Evolutionary conservation across 257 asterid species (phyloP).

Genomic region (Capsicum rhomboideum): DNA sequence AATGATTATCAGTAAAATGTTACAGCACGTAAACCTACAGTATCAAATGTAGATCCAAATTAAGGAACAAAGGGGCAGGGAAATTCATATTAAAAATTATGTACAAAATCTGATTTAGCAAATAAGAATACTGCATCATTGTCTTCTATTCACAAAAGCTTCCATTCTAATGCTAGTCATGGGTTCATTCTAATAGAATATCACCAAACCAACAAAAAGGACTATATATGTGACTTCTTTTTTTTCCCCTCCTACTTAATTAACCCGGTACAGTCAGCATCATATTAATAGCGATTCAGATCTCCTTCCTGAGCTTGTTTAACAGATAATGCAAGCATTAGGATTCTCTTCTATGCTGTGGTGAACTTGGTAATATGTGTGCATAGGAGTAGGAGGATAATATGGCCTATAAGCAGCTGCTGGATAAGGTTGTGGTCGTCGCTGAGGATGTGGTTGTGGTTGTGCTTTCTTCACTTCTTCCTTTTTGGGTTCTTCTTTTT

Average conservation of each 20-base stretch:
- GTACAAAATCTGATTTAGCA: background rate
- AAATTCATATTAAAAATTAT: background rate
- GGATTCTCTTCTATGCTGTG: conserved; percentile 75
- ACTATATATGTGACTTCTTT: background rate
- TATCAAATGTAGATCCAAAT: background rate
- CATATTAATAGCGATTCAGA: background rate
- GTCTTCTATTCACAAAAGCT: background rate
- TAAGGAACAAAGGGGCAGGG: background rate
- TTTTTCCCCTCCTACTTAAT: background rate
- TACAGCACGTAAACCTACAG: background rate
- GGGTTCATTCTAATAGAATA: background rate
- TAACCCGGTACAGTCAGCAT: background rate
- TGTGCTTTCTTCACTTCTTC: background rate
- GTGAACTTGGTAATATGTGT: conserved; percentile 33
- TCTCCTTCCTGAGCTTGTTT: background rate
- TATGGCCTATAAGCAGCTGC: conserved; percentile 21
- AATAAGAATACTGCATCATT: background rate
- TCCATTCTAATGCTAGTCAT: background rate
- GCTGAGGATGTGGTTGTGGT: background rate
- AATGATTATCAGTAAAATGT: background rate
- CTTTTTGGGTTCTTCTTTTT: conserved; percentile 17
- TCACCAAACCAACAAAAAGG: background rate
- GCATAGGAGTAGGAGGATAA: conserved; percentile 34
- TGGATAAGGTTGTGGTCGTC: background rate
- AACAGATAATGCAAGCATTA: conserved; percentile 46